Conservation (phyloP, 805 yeast species). For the Saccharomycopsis sp. region DNA sequence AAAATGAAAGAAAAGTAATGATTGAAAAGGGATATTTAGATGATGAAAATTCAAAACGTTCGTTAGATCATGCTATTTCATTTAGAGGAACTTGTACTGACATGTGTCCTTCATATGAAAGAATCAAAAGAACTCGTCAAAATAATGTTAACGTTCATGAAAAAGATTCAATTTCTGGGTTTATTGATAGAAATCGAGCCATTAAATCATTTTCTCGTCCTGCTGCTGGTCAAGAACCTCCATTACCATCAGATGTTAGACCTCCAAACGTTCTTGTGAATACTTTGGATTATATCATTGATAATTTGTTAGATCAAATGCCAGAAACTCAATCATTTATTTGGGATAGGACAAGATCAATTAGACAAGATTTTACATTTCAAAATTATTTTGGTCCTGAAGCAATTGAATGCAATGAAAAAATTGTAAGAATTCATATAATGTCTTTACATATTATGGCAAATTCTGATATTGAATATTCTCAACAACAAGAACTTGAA, state of each 20-base stretch:
- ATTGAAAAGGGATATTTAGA: conserved; percentile 77
- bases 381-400: conserved; percentile 92
- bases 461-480: conserved; percentile 51
- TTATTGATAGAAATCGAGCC: conserved; percentile 50
- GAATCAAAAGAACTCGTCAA: conserved; percentile 78
- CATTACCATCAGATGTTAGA: conserved; percentile 93
- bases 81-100: conserved; percentile 84
- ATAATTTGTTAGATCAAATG: conserved; percentile 47
- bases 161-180: conserved; percentile 44
- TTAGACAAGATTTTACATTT: conserved; percentile 92
- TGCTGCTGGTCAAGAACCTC: conserved; percentile 97
- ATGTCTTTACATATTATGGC: conserved; percentile 81
- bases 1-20: conserved; percentile 66
- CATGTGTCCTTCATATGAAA: conserved; percentile 93
- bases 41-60: conserved; percentile 71
- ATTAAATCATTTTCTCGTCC: conserved; percentile 93
- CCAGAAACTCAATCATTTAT: conserved; percentile 85
- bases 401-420: conserved; percentile 85
- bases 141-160: conserved; percentile 78
- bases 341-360: conserved; percentile 96
- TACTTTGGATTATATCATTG: conserved; percentile 65
- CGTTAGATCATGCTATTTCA: conserved; percentile 75
- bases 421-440: conserved; percentile 82
- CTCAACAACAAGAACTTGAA: conserved; percentile 92
- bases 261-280: conserved; percentile 68